These are phyloP conservation scores for Neofusicoccum laricinum DNA, from an alignment of 2,329 filamentous ascomycete genomes.

Conservation along the genomic window DNA sequence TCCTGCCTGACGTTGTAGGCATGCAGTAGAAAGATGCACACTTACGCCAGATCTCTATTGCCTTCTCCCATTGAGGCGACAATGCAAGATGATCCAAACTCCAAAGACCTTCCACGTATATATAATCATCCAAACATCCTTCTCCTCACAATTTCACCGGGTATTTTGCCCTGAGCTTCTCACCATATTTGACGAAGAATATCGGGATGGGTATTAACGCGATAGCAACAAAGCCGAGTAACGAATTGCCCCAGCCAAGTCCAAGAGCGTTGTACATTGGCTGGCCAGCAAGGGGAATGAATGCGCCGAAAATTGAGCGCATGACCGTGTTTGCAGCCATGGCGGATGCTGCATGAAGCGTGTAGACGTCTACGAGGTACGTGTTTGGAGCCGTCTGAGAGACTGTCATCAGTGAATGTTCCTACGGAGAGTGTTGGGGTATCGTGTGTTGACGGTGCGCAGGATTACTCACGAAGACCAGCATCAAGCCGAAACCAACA, in stretches of 20 bases:
- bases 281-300: slow-evolving; percentile 39
- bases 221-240: slow-evolving; percentile 35
- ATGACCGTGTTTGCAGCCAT: slow-evolving; percentile 42
- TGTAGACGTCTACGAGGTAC: slow-evolving; percentile 43
- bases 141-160: slow-evolving; percentile 27
- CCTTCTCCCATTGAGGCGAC: too few species aligned
- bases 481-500: slow-evolving; percentile 34
- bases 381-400: slow-evolving; percentile 34
- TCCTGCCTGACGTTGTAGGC: too few species aligned
- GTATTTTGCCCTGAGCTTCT: slow-evolving; percentile 27
- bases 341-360: slow-evolving; percentile 40
- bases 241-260: slow-evolving; percentile 39
- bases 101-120: too few species aligned
- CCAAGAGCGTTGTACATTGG: slow-evolving; percentile 40
- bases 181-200: slow-evolving; percentile 35
- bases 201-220: slow-evolving; percentile 33
- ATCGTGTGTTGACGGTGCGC: too few species aligned
- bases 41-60: too few species aligned
- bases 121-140: not conserved
- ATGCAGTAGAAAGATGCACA: too few species aligned
- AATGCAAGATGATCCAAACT: too few species aligned
- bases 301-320: slow-evolving; percentile 35
- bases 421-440: not conserved
- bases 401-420: not conserved
- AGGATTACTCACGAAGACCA: slow-evolving; percentile 29